Conservation (phyloP, 2,329 filamentous ascomycete genomes). For the Raffaelea ambrosiae region DNA sequence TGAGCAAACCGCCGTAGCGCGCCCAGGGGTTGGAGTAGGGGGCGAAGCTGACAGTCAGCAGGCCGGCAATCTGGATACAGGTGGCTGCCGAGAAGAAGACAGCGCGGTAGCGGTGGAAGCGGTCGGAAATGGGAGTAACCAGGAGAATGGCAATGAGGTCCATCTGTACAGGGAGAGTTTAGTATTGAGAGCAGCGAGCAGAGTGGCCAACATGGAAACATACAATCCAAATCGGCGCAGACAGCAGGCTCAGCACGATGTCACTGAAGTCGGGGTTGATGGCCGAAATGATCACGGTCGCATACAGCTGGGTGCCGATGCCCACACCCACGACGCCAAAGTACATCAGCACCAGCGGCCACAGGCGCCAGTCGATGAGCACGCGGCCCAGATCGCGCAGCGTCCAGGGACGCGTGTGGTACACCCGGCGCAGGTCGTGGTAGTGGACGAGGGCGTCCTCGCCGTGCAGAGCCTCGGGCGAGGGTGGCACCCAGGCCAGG, state of each 20-base stretch:
- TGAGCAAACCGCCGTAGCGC: constrained; percentile 78
- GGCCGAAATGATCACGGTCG: constrained; percentile 73
- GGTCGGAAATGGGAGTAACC: constrained; percentile 76
- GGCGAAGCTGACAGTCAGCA: constrained; percentile 71
- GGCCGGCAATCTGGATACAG: constrained; percentile 71
- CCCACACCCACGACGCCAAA: constrained; percentile 91
- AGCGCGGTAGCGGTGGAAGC: constrained; percentile 72
- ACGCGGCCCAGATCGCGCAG: constrained; percentile 61
- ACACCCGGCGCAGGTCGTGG: constrained; percentile 70
- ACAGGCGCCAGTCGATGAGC: constrained; percentile 77
- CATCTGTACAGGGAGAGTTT: constrained; percentile 33
- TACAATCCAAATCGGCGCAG: constrained; percentile 83
- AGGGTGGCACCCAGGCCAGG: constrained; percentile 57
- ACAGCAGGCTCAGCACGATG: constrained; percentile 71
- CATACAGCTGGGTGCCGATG: constrained; percentile 83
- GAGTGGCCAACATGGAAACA: too few relatives aligned
- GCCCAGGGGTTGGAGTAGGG: constrained; percentile 60
- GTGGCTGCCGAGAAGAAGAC: constrained; percentile 73
- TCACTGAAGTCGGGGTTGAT: constrained; percentile 67
- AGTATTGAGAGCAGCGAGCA: too few relatives aligned
- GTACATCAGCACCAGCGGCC: constrained; percentile 84
- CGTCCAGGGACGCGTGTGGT: constrained; percentile 66
- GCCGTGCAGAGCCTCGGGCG: constrained; percentile 63
- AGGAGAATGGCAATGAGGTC: constrained; percentile 81
- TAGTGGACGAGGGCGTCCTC: constrained; percentile 78